Percentiles rank a stretch among this genome's conserved stretches.
Evolutionary conservation across 257 asterid genomes (phyloP).

Genomic region (Galeopsis tetrahit): DNA sequence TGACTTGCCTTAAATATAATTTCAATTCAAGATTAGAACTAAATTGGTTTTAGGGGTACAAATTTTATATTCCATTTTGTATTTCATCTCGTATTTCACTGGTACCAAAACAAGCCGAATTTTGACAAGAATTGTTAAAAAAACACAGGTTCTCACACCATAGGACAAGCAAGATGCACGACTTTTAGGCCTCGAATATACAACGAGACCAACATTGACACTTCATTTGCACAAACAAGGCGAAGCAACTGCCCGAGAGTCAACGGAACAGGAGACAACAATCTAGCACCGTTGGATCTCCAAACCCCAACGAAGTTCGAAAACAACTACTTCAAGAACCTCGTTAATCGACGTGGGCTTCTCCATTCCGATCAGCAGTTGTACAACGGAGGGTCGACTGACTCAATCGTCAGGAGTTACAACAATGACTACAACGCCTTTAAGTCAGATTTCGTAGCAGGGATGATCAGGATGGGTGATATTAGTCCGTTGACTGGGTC

Average conservation of each 20-base stretch:
- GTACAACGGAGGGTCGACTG: conserved; percentile 68
- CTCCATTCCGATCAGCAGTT: conserved; percentile 92
- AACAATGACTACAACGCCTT: conserved; percentile 43
- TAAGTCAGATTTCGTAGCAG: conserved; percentile 55
- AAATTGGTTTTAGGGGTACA: too few species aligned
- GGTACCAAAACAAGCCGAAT: too few species aligned
- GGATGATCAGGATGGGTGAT: conserved; percentile 88
- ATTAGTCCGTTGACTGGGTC: conserved; percentile 77
- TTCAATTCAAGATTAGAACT: too few species aligned
- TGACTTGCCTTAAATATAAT: too few species aligned
- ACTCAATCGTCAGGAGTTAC: conserved; percentile 56
- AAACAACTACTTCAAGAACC: conserved; percentile 67
- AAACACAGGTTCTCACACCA: conserved; percentile 76
- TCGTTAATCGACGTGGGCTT: conserved; percentile 64
- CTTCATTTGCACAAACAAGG: conserved; percentile 54
- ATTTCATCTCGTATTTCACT: too few species aligned
- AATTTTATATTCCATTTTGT: too few species aligned
- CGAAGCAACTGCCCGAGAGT: conserved; percentile 62
- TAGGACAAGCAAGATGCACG: conserved; percentile 90
- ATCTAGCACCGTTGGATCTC: conserved; percentile 75
- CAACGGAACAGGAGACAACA: conserved; percentile 77
- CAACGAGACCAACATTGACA: conserved; percentile 71
- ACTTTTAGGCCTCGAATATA: conserved; percentile 75
- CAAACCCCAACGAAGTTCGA: conserved; percentile 70
- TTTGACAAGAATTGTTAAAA: background rate